Evolutionary conservation across 208 protist genomes (phyloP).

Genomic region (Blastocrithidia nonstop): DNA sequence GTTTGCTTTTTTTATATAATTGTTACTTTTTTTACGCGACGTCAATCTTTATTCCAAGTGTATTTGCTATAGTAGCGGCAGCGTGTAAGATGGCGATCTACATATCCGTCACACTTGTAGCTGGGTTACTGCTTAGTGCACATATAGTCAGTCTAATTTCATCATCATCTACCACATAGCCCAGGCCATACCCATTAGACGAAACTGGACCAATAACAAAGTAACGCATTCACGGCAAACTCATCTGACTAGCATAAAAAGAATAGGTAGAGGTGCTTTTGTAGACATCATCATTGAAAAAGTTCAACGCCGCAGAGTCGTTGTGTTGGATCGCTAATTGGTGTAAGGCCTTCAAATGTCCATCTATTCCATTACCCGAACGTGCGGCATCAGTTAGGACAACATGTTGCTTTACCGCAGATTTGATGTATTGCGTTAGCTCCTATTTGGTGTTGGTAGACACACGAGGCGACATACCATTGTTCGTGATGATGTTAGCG

Average conservation of each 20-base stretch:
- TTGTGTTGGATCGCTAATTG: conserved; percentile 36
- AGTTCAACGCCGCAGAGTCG: conserved; percentile 51
- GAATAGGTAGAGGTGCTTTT: conserved; percentile 18
- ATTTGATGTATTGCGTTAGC: conserved; percentile 22
- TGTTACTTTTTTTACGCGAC: background rate
- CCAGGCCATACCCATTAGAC: conserved; percentile 81
- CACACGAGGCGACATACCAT: no score
- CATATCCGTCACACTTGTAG: conserved; percentile 48
- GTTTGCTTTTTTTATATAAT: background rate
- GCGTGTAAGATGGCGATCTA: conserved; percentile 13
- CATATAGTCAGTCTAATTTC: conserved; percentile 77
- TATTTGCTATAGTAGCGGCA: conserved; percentile 8
- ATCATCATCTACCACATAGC: conserved; percentile 83
- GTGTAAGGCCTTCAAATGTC: conserved; percentile 80
- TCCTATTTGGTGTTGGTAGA: conserved; percentile 11
- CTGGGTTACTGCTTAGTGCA: conserved; percentile 58
- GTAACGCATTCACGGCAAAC: conserved; percentile 47
- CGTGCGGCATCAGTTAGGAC: conserved; percentile 26
- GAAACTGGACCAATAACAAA: conserved; percentile 79
- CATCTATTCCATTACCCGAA: conserved; percentile 71
- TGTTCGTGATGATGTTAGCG: no score
- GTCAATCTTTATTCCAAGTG: conserved; percentile 2
- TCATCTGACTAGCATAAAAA: conserved; percentile 57
- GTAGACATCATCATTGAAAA: conserved; percentile 74
- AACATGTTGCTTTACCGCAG: conserved; percentile 32